Percentiles rank a stretch among this genome's conserved stretches.
phyloP scores from a whole-genome alignment of 2,329 filamentous ascomycete genomes.

The Dendrostoma leiphaemia region DNA sequence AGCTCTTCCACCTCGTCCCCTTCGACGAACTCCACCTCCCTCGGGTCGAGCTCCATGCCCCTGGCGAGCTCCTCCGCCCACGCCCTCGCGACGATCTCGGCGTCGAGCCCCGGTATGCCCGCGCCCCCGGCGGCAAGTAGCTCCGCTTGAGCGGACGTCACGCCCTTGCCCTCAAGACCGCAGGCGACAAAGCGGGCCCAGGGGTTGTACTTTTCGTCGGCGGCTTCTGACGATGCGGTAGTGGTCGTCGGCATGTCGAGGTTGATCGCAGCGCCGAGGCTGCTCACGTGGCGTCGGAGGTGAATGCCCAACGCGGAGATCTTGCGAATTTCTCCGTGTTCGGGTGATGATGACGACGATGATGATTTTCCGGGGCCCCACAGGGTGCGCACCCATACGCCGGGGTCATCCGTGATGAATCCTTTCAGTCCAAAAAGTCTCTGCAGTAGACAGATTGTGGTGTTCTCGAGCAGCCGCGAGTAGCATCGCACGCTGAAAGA shows the following conservation, averaged over 20 bases:
- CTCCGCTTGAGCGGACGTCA: slow-evolving; percentile 70
- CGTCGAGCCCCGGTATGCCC: slow-evolving; percentile 9
- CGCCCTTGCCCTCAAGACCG: slow-evolving; percentile 74
- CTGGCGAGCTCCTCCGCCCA: slow-evolving; percentile 18
- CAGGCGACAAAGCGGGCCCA: slow-evolving; percentile 82
- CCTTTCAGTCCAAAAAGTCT: slow-evolving; percentile 57
- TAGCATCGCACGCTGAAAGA: slow-evolving; percentile 74
- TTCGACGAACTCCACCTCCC: slow-evolving; percentile 3
- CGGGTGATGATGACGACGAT: slow-evolving; percentile 23
- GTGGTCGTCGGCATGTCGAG: slow-evolving; percentile 55
- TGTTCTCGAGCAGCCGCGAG: slow-evolving; percentile 74
- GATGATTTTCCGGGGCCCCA: too few relatives aligned
- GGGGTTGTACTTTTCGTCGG: slow-evolving; percentile 59
- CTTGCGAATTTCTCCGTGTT: slow-evolving; percentile 53
- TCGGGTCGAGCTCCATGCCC: slow-evolving; percentile 8
- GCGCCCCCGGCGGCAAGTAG: slow-evolving; percentile 24
- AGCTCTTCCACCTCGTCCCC: slow-evolving; percentile 10
- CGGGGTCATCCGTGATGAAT: slow-evolving; percentile 71
- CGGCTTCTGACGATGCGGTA: not conserved
- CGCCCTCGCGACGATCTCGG: slow-evolving; percentile 13
- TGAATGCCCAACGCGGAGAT: slow-evolving; percentile 94
- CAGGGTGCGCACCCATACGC: slow-evolving; percentile 73
- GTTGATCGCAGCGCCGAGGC: slow-evolving; percentile 82
- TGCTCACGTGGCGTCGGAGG: slow-evolving; percentile 77
- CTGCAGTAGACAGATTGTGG: slow-evolving; percentile 65